Conservation (phyloP, 495 filamentous ascomycete species). For the Friedmanniomyces endolithicus region DNA sequence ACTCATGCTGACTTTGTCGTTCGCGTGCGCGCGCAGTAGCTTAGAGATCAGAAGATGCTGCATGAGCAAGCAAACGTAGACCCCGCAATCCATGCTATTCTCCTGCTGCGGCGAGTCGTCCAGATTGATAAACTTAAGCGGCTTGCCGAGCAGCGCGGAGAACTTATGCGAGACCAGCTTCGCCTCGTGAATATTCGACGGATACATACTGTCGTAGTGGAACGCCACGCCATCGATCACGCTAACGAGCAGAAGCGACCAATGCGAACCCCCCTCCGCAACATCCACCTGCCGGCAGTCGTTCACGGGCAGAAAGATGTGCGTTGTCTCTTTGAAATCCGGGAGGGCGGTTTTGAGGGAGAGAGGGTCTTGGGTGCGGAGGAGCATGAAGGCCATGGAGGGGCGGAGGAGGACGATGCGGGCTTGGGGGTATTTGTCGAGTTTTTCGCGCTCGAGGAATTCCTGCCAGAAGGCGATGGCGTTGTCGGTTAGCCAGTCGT, state of each 20-base stretch:
- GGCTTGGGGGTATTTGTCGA: slow-evolving; percentile 59
- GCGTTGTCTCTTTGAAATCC: slow-evolving; percentile 67
- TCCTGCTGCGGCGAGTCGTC: slow-evolving; percentile 82
- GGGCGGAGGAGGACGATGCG: slow-evolving; percentile 87
- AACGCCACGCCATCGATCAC: slow-evolving; percentile 84
- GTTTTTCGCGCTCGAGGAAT: slow-evolving; percentile 81
- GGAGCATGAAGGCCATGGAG: slow-evolving; percentile 85
- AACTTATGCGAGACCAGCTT: slow-evolving; percentile 50
- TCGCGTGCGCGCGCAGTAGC: slow-evolving; percentile 60
- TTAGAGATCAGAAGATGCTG: slow-evolving; percentile 71
- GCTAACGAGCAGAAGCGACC: slow-evolving; percentile 85
- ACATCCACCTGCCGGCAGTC: slow-evolving; percentile 63
- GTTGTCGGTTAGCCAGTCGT: slow-evolving; percentile 98
- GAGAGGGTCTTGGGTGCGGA: slow-evolving; percentile 64
- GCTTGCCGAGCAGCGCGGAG: slow-evolving; percentile 46
- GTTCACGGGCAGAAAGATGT: slow-evolving; percentile 96
- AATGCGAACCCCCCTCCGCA: slow-evolving; percentile 84
- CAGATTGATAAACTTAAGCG: slow-evolving; percentile 60
- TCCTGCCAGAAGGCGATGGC: slow-evolving; percentile 97
- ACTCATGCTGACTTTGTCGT: slow-evolving; percentile 84
- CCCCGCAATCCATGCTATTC: slow-evolving; percentile 86
- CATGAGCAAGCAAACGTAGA: slow-evolving; percentile 93
- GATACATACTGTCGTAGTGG: slow-evolving; percentile 86
- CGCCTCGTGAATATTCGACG: slow-evolving; percentile 64
- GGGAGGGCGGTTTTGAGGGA: slow-evolving; percentile 64